Conservation (phyloP, 768 basidiomycete genomes). For the Clathrus columnatus region DNA sequence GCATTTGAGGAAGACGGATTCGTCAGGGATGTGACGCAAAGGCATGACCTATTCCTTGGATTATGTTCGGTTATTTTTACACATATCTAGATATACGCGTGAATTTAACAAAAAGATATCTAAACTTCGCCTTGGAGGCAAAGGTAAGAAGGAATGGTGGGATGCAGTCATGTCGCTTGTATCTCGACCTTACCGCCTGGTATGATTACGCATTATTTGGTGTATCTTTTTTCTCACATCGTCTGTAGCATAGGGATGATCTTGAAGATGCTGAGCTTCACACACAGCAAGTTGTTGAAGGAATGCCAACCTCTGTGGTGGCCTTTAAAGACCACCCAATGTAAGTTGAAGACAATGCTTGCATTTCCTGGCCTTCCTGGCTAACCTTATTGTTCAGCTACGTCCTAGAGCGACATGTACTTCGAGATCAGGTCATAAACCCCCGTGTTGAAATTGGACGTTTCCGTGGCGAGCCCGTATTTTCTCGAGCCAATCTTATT, state of each 20-base stretch:
- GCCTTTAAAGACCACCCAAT: conserved; percentile 97
- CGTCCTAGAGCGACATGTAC: conserved; percentile 79
- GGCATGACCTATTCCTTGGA: conserved; percentile 77
- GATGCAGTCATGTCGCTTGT: conserved; percentile 52
- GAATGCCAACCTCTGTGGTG: conserved; percentile 82
- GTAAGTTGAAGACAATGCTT: conserved; percentile 34
- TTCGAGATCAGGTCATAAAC: conserved; percentile 77
- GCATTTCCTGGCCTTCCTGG: not conserved
- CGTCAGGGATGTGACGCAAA: conserved; percentile 82
- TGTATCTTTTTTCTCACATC: conserved; percentile 12
- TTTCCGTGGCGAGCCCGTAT: conserved; percentile 91
- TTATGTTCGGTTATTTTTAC: conserved; percentile 24
- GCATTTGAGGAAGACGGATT: conserved; percentile 93
- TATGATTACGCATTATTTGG: conserved; percentile 26
- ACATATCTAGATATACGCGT: conserved; percentile 5
- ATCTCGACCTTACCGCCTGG: conserved; percentile 73
- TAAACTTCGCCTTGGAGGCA: conserved; percentile 59
- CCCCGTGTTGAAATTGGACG: conserved; percentile 78
- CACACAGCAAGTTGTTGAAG: conserved; percentile 68
- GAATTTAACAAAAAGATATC: conserved; percentile 40
- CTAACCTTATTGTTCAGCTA: conserved; percentile 41
- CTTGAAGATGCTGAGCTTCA: conserved; percentile 86
- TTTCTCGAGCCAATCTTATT: conserved; percentile 76
- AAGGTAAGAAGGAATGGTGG: conserved; percentile 82
- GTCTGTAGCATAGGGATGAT: conserved; percentile 75